A percentile compares a stretch with the other conserved stretches of the same genome.
These are phyloP conservation scores for Ilyonectria mors-panacis DNA, from an alignment of 2,329 filamentous ascomycete species.

Conservation along the genomic window DNA sequence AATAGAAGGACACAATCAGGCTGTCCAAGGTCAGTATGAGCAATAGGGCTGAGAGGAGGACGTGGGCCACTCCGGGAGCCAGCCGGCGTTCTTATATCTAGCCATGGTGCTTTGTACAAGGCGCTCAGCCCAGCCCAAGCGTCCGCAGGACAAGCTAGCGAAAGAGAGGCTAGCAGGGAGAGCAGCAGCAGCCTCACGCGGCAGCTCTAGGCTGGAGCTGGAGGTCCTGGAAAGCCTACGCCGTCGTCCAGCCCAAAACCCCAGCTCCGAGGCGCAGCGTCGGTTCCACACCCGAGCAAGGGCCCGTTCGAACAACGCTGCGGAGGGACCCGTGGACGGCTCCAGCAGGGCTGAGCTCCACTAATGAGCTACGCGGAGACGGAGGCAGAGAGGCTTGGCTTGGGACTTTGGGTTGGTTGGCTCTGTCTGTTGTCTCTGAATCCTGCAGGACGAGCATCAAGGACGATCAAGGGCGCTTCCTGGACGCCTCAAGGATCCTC, in stretches of 20 bases:
- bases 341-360: slow-evolving; percentile 26
- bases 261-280: slow-evolving; percentile 31
- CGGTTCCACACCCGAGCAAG: slow-evolving; percentile 11
- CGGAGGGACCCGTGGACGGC: slow-evolving; percentile 8
- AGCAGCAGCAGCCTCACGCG: neutral
- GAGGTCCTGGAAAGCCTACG: slow-evolving; percentile 13
- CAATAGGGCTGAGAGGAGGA: slow-evolving; percentile 16
- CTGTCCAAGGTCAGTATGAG: neutral
- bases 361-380: neutral
- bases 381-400: neutral
- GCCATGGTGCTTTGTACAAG: neutral
- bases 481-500: too few species aligned
- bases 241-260: slow-evolving; percentile 21
- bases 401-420: neutral
- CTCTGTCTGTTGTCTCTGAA: too few species aligned
- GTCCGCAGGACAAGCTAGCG: neutral
- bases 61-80: neutral
- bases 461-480: too few species aligned
- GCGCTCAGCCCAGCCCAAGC: too few species aligned
- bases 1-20: neutral
- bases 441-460: too few species aligned
- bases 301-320: neutral
- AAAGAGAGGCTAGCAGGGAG: neutral
- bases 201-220: neutral
- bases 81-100: slow-evolving; percentile 35